Evolutionary conservation across 2,329 filamentous ascomycete species (phyloP), one percentile per base, ranked within the genome.

Genomic region (Blastomyces parvus): DNA sequence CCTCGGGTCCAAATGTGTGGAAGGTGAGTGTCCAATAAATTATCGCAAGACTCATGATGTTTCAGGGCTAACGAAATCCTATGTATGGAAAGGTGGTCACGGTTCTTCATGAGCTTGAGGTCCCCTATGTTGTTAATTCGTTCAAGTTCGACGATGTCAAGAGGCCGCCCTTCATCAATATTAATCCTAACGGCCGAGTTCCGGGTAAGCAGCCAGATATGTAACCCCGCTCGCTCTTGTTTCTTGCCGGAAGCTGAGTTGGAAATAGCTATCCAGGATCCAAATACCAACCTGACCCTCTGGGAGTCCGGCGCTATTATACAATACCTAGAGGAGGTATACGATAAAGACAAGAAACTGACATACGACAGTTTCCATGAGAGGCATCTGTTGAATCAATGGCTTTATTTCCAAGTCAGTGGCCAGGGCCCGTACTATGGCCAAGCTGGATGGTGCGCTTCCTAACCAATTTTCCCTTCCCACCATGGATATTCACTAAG

Each of bases 361-460:
- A 74, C 74, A 4, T 77, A 76, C 0, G 59, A 67, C 2, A 73
- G 72, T 0, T 62, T 63, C 17, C 68, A 63, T 2, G 73, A 77
- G 53, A 66, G 62, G 22, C 75, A 73, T 62, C 68, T 71, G 8
- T 70, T 71, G 3, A 73, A 73, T 60, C 76, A 78, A 50, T 79
- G 75, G 74, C 70, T 79, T 17, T 73, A 70, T 65, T 79, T 73
- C 67, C 76, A 79, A 67, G 68, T 69, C n/a, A 71, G 71, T 1
- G 76, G 76, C 8, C 78, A 80, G 62, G 78, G 77, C 3, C 77
- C 77, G 2, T 80, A 79, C 64, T 79, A 72, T 62, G 79, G 78
- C 3, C 77, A 79, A 66, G 68, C 69, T 3, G 70, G 69, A 40
- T 57, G 53, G 53, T 57, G 40, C 22, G 53, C 11, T 19, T 38